phyloP scores from a whole-genome alignment of 2,329 filamentous ascomycete species.

The Ustulina deusta region DNA sequence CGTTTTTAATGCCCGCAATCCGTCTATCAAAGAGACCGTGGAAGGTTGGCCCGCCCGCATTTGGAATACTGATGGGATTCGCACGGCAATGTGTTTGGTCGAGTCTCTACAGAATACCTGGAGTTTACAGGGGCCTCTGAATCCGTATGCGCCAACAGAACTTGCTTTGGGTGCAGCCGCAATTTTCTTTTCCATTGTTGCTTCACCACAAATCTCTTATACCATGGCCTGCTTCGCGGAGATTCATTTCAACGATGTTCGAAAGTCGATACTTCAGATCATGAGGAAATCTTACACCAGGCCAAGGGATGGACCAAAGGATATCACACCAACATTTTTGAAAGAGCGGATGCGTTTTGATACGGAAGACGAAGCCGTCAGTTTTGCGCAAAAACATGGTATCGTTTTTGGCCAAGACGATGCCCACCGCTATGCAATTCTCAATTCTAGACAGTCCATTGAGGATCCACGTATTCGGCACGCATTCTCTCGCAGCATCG shows the following conservation, averaged over 20 bases:
- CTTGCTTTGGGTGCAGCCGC: constrained; percentile 63
- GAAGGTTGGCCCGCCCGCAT: constrained; percentile 67
- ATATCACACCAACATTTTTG: constrained; percentile 68
- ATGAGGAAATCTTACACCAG: constrained; percentile 67
- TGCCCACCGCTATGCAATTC: constrained; percentile 56
- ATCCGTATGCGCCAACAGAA: constrained; percentile 61
- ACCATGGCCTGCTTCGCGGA: constrained; percentile 78
- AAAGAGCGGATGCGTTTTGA: constrained; percentile 75
- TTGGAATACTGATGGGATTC: constrained; percentile 70
- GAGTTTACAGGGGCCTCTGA: constrained; percentile 68
- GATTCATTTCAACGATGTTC: constrained; percentile 72
- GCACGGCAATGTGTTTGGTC: constrained; percentile 70
- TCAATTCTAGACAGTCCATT: constrained; percentile 59
- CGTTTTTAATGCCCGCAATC: constrained; percentile 70
- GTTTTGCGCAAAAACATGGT: constrained; percentile 71
- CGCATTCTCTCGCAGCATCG: constrained; percentile 66
- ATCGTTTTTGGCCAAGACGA: constrained; percentile 62
- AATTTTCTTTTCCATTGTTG: constrained; percentile 71
- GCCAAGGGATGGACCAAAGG: constrained; percentile 68
- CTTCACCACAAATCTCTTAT: constrained; percentile 69
- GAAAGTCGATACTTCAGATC: constrained; percentile 68
- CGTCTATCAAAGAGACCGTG: constrained; percentile 67
- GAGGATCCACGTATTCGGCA: constrained; percentile 66
- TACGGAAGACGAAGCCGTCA: constrained; percentile 72
- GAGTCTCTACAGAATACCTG: constrained; percentile 70